These are phyloP conservation scores for Globisporangium barbulae DNA, from an alignment of 352 stramenopile genomes.

Conservation along the genomic window DNA sequence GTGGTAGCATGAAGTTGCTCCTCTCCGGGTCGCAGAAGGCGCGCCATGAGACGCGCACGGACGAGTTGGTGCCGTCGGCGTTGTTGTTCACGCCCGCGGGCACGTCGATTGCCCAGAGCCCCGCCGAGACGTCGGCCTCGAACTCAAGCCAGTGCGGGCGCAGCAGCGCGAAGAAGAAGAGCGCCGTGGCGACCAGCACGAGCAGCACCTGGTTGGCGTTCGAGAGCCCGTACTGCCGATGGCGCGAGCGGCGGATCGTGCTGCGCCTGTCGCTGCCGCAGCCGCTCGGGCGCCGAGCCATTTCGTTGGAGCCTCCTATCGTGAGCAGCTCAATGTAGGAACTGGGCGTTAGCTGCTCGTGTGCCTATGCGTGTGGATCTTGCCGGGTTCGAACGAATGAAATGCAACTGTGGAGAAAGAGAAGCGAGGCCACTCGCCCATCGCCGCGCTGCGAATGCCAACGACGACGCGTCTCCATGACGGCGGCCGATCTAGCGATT, in stretches of 20 bases:
- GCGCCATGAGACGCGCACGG: slow-evolving; percentile 38
- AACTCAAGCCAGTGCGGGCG: slow-evolving; percentile 64
- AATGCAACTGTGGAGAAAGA: slow-evolving; percentile 6
- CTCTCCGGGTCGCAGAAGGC: slow-evolving; percentile 39
- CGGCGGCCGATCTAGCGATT: not conserved
- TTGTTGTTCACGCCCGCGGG: slow-evolving; percentile 7
- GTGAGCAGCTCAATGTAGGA: not conserved
- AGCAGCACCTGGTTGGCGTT: slow-evolving; percentile 87
- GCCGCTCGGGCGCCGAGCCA: slow-evolving; percentile 2
- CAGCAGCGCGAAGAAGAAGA: slow-evolving; percentile 67
- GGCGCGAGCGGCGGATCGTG: slow-evolving; percentile 27
- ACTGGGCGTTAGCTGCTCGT: not conserved
- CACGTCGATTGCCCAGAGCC: slow-evolving; percentile 54
- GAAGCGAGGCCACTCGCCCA: slow-evolving; percentile 1
- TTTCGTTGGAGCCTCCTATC: slow-evolving; percentile 6
- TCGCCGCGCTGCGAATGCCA: not conserved
- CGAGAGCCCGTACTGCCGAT: slow-evolving; percentile 72
- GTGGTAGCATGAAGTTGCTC: slow-evolving; percentile 25
- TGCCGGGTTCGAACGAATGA: slow-evolving; percentile 2
- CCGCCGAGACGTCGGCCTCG: slow-evolving; percentile 34
- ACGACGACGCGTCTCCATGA: slow-evolving; percentile 1
- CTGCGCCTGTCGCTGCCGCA: not conserved
- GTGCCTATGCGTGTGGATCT: not conserved
- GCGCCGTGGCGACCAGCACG: slow-evolving; percentile 39
- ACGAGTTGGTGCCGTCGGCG: slow-evolving; percentile 31